A percentile compares a stretch with the other conserved stretches of the same genome.
phyloP scores from a whole-genome alignment of 257 asterid species.

The Penstemon newberryi region DNA sequence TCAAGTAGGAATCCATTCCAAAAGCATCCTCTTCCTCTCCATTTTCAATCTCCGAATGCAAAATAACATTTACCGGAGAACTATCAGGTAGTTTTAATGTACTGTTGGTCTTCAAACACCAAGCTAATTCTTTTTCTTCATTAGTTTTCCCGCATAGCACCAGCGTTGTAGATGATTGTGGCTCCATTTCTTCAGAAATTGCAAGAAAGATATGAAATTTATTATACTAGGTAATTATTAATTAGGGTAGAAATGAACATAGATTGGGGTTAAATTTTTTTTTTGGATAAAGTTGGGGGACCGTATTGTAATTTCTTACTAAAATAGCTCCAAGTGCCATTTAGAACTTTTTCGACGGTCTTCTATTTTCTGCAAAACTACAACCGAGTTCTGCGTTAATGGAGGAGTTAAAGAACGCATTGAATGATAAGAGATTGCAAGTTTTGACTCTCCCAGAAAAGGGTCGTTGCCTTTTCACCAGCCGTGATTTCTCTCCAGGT shows the following conservation, averaged over 20 bases:
- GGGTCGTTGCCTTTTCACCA: constrained; percentile 83
- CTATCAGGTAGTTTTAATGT: constrained; percentile 53
- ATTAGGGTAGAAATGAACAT: constrained; percentile 16
- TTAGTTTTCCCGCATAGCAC: constrained; percentile 70
- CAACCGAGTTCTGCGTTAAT: constrained; percentile 32
- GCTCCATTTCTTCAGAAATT: constrained; percentile 59
- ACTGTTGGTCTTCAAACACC: constrained; percentile 44
- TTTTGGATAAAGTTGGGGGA: constrained; percentile 7
- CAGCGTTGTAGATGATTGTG: constrained; percentile 39
- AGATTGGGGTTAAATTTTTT: constrained; percentile 25
- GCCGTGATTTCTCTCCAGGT: constrained; percentile 83
- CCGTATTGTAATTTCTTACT: constrained; percentile 6
- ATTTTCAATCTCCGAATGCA: constrained; percentile 51
- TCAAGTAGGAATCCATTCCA: constrained; percentile 48
- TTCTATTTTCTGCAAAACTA: neutral
- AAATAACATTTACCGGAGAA: constrained; percentile 38
- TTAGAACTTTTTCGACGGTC: neutral
- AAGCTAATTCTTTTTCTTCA: constrained; percentile 58
- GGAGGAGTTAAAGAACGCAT: constrained; percentile 57
- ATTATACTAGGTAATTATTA: constrained; percentile 27
- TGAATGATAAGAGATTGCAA: constrained; percentile 39
- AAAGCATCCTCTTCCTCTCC: constrained; percentile 40
- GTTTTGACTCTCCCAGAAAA: constrained; percentile 56
- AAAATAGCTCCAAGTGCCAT: neutral
- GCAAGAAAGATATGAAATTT: constrained; percentile 3